Base-by-base conservation (phyloP, 768 basidiomycete species). In the Grammothele lineata region DNA sequence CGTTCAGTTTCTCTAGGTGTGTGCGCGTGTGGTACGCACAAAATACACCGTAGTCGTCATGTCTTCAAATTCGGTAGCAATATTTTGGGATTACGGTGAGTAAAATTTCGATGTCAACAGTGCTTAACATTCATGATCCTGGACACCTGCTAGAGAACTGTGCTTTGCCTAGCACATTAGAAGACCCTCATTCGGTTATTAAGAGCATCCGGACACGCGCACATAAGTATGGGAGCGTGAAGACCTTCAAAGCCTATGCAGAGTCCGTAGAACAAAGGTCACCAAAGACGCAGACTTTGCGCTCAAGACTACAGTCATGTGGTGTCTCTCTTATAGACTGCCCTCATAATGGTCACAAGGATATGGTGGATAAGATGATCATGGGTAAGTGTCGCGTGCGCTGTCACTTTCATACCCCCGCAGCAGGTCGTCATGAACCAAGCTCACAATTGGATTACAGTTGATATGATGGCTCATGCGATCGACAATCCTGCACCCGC, bases 401-500 rank as follows among this genome's bases (percentile, higher is more conserved):
- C n/a, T n/a, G n/a, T n/a, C n/a, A n/a, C n/a, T n/a, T n/a, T n/a
- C n/a, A n/a, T n/a, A n/a, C n/a, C n/a, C n/a, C n/a, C n/a, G n/a
- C n/a, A n/a, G n/a, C n/a, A n/a, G 14, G 17, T n/a, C n/a, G 12
- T 14, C 35, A 6, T 17, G 17, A 19, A 14, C 17, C 8, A 0
- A 12, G 6, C 6, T 35, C 40, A n/a, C n/a, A n/a, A n/a, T n/a
- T n/a, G n/a, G n/a, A 54, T 62, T 17, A 8, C 59, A 85, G 85
- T 81, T 38, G 85, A 87, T 56, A 79, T 87, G 72, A 64, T 87
- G 47, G 70, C 76, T 6, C 76, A 78, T 58, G 83, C 79, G n/a
- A 74, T 82, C 57, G 84, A 86, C 64, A 74, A 76, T 52, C 65
- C 71, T 3, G 47, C 72, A 2, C 74, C 76, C 47, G 58, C 74